Percentiles rank a stretch among this genome's conserved stretches.
Conservation (phyloP, 768 basidiomycete genomes). For the Serendipita vermifera region DNA sequence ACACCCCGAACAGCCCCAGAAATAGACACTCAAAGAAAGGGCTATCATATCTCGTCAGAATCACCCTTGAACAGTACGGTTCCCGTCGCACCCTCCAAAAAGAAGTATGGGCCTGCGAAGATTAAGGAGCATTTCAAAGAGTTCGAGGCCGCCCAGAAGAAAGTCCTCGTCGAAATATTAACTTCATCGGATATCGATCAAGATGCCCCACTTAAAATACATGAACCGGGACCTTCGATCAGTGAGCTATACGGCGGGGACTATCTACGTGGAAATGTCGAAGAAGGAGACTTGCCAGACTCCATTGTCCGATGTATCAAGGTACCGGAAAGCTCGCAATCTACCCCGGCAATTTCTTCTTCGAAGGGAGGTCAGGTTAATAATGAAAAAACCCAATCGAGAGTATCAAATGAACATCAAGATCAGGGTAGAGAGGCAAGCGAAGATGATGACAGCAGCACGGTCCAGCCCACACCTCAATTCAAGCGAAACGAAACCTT, state of each 20-base stretch:
- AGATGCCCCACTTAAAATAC: slow-evolving; percentile 13
- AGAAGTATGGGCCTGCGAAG: not conserved
- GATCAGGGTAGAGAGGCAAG: no score
- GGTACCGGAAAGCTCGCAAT: no score
- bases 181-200: slow-evolving; percentile 11
- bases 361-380: no score
- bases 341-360: no score
- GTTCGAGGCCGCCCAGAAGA: slow-evolving; percentile 17
- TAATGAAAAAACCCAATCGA: no score
- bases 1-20: not conserved
- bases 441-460: no score
- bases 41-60: not conserved
- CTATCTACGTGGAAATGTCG: slow-evolving; percentile 13
- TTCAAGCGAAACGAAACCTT: no score
- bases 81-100: not conserved
- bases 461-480: no score
- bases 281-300: slow-evolving; percentile 5
- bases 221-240: slow-evolving; percentile 17
- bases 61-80: not conserved
- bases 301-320: not conserved
- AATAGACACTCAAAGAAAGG: no score
- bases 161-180: slow-evolving; percentile 16
- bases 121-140: slow-evolving; percentile 14
- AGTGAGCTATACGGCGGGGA: slow-evolving; percentile 14
- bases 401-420: no score